Evolutionary conservation across 768 basidiomycete species (phyloP), one percentile per base, ranked within the genome.

Genomic region (Mycena leptocephala): DNA sequence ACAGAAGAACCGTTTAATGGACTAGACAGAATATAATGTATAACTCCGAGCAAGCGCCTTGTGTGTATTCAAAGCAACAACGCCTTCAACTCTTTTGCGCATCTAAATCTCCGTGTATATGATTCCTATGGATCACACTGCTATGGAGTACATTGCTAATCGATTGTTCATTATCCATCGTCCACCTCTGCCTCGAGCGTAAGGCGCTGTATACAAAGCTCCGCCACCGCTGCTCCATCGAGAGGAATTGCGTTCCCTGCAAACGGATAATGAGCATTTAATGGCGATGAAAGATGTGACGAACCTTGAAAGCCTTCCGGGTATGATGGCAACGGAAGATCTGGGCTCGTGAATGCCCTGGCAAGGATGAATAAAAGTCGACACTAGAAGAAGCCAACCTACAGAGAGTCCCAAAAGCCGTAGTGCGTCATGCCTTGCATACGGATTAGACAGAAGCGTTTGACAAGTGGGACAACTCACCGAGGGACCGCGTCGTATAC

Each of bases 361-460:
- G 9, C 26, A 28, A 32, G 55, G 7, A 28, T 55, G 11, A 33
- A 30, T 30, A 20, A 43, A 61, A 37, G 39, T 41, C 8, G 33
- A 58, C 10, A 39, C 24, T 14, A 28, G 72, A 58, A 51, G 4
- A 64, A 43, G 10, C 11, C 51, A 30, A 84, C 90, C 59, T 77
- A 95, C 94, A 88, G 82, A 70, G 92, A 87, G n/a, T 91, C 90
- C 97, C 97, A 98, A 83, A 98, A 94, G 13, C 95, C 95, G 79
- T 93, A 95, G 82, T 96, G 94, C 3, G 86, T 88, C 90, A 97
- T 96, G 30, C 58, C 58, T 70, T n/a, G 2, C 2, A 35, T 6
- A 5, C 2, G 39, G 20, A 16, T 51, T 5, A 48, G 43, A 14
- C 4, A 11, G 22, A 65, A 10, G 1, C 18, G n/a, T n/a, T 65